Base-by-base conservation (phyloP, 2,329 filamentous ascomycete species). In the Neobulgaria alba region DNA sequence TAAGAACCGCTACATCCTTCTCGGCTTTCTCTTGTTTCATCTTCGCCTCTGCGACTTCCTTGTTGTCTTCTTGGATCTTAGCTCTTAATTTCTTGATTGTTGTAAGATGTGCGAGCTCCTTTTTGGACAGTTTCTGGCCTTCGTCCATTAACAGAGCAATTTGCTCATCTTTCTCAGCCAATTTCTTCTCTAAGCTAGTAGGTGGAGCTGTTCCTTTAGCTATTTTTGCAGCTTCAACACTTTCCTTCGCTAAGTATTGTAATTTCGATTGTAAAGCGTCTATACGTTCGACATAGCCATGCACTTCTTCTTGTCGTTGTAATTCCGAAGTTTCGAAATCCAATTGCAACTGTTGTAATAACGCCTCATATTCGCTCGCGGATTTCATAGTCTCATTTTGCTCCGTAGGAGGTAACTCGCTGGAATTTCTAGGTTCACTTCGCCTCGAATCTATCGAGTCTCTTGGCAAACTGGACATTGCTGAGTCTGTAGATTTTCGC, bases 211-310 rank as follows among this genome's bases (percentile, higher is more conserved):
- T 66, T n/a, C 72, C 65, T 2, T 77, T 79, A 5, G 79, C 73
- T 50, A 78, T 76, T 56, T 80, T 82, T 1, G 92, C 86, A 0
- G 81, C 71, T 21, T 89, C 82, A 0, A 83, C 77, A 10, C 85
- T 81, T 56, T 89, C 84, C 46, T 82, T 82, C 2, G 89, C 81
- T 10, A 98, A 67, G 56, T 93, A 95, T 51, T 89, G 82, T 19
- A 98, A 67, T 58, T 98, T 96, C 5, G 87, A 79, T 60, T 96
- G 86, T 1, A 98, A 66, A 3, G 89, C 84, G 66, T 98, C 92
- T 41, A 95, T 92, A 26, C 84, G 79, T 63, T 98, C 92, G 5
- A 90, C 73, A 48, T 95, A 86, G 36, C 73, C 74, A 54, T 92
- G 79, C 30, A 88, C 73, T 59, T 96, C 92, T 53, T 92, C 85